Evolutionary conservation across 1,284 basidiomycete species (phyloP).

Genomic region (Tilletia setariae): DNA sequence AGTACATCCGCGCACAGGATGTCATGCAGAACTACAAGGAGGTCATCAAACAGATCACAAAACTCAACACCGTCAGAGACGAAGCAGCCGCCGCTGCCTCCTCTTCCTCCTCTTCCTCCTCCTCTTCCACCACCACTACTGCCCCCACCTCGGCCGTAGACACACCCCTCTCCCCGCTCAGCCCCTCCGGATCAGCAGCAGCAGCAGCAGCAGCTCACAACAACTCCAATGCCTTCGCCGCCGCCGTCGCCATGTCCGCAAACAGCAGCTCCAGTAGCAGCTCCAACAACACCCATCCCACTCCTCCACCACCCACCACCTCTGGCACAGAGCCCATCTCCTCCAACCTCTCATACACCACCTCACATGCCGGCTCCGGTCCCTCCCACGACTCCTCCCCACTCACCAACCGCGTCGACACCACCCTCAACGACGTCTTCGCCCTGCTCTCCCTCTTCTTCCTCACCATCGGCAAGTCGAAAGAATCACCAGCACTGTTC

Average conservation of each 20-base stretch:
- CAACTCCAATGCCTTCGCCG: slow-evolving; percentile 56
- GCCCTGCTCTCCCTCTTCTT: slow-evolving; percentile 53
- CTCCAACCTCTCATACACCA: slow-evolving; percentile 1
- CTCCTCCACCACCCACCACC: neutral
- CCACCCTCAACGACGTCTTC: slow-evolving; percentile 53
- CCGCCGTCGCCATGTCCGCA: slow-evolving; percentile 61
- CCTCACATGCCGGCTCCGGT: neutral
- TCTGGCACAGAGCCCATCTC: neutral
- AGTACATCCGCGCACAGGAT: slow-evolving; percentile 86
- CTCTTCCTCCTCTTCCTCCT: neutral
- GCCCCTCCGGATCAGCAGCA: neutral
- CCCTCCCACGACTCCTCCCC: slow-evolving; percentile 3
- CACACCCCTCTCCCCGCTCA: neutral
- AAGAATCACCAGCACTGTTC: slow-evolving; percentile 51
- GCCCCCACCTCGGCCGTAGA: neutral
- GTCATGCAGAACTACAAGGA: slow-evolving; percentile 89
- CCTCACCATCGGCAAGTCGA: slow-evolving; percentile 51
- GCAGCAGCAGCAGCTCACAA: slow-evolving; percentile 18
- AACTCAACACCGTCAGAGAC: slow-evolving; percentile 85
- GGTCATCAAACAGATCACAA: slow-evolving; percentile 92
- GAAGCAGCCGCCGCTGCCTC: slow-evolving; percentile 38
- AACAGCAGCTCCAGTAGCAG: neutral
- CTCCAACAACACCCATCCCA: neutral
- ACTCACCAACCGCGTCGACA: slow-evolving; percentile 36
- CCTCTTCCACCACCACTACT: neutral